Conservation (phyloP, 352 stramenopile species). For the Halophytophthora batemanensis region DNA sequence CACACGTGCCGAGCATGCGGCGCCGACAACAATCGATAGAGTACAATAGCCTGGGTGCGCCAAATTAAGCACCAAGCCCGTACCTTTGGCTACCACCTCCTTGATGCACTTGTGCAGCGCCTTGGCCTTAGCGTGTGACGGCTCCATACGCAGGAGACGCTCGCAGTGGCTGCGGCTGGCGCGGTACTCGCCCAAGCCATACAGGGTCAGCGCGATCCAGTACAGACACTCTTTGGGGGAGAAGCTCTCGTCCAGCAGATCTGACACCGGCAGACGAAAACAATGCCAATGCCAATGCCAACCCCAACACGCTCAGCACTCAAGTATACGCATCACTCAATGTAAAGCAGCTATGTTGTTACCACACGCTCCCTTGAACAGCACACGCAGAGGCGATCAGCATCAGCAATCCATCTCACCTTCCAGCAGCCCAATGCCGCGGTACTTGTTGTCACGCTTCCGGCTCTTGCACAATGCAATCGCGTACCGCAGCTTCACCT, state of each 20-base stretch:
- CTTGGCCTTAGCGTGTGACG: conserved; percentile 66
- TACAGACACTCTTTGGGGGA: conserved; percentile 70
- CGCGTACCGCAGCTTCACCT: conserved; percentile 75
- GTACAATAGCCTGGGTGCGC: too few species aligned
- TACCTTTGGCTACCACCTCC: conserved; percentile 58
- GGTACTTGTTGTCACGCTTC: conserved; percentile 79
- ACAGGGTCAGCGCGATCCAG: conserved; percentile 72
- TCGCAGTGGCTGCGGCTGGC: conserved; percentile 70
- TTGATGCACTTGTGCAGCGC: conserved; percentile 76
- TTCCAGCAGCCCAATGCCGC: conserved; percentile 68
- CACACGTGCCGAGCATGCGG: conserved; percentile 7
- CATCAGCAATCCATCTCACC: conserved; percentile 10
- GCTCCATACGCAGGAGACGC: conserved; percentile 70
- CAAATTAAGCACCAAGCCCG: background rate
- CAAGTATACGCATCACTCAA: too few species aligned
- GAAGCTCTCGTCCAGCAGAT: conserved; percentile 54
- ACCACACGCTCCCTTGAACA: conserved; percentile 6
- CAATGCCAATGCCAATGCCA: too few species aligned
- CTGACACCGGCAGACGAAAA: conserved; percentile 19
- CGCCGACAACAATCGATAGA: background rate
- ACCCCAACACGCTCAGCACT: too few species aligned
- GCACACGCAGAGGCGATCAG: background rate
- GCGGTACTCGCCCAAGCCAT: conserved; percentile 65
- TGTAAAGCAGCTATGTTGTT: too few species aligned
- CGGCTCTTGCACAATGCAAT: conserved; percentile 71